Conservation (phyloP, 2,329 filamentous ascomycete species). For the Scedosporium aurantiacum region DNA sequence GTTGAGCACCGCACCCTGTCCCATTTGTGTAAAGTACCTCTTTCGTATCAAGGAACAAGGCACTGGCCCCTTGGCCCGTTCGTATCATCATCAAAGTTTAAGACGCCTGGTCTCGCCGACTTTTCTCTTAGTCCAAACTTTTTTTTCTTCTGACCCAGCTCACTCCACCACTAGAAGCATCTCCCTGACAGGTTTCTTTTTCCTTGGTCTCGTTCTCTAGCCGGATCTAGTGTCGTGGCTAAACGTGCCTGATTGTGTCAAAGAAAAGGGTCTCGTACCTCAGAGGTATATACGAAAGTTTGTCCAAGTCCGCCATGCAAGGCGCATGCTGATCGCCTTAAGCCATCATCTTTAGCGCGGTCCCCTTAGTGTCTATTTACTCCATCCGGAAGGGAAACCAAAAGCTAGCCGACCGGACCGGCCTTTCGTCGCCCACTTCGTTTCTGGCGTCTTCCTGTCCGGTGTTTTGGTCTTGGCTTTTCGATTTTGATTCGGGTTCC, state of each 20-base stretch:
- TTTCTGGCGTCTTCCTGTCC: not conserved
- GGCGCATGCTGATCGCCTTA: not conserved
- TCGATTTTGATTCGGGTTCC: not conserved
- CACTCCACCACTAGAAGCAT: too few species aligned
- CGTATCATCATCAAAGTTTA: not conserved
- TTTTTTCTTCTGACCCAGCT: not conserved
- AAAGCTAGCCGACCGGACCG: too few species aligned
- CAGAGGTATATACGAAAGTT: not conserved
- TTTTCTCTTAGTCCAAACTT: not conserved
- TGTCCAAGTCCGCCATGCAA: not conserved
- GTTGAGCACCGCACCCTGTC: too few species aligned
- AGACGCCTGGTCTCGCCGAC: not conserved
- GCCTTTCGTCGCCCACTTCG: not conserved
- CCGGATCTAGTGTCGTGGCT: too few species aligned
- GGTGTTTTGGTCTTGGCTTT: not conserved
- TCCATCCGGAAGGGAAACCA: not conserved
- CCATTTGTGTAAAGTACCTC: too few species aligned
- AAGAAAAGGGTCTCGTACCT: too few species aligned
- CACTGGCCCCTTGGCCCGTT: not conserved
- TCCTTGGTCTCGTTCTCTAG: too few species aligned
- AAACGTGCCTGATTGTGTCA: too few species aligned
- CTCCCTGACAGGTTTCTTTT: too few species aligned
- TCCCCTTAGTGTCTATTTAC: not conserved
- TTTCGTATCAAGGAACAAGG: too few species aligned
- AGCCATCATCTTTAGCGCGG: not conserved